Conservation (phyloP, 257 asterid species). For the Penstemon newberryi region DNA sequence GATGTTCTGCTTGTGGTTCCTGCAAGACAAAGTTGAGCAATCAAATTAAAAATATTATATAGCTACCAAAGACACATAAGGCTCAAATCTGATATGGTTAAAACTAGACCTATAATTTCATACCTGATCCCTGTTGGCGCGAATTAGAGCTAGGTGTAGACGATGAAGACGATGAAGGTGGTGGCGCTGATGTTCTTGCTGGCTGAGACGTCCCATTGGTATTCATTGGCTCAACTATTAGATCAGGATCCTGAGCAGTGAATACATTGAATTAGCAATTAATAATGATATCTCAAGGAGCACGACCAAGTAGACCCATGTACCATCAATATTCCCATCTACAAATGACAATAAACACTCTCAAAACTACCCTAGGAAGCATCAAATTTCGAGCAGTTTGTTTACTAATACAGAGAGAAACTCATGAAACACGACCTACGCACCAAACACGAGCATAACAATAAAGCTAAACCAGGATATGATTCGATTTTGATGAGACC, state of each 20-base stretch:
- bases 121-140: slow-evolving; percentile 63
- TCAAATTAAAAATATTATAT: slow-evolving; percentile 6
- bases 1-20: slow-evolving; percentile 74
- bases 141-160: slow-evolving; percentile 52
- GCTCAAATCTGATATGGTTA: slow-evolving; percentile 7
- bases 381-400: not conserved
- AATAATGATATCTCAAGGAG: slow-evolving; percentile 9
- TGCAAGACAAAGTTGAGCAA: slow-evolving; percentile 28
- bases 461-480: slow-evolving; percentile 4
- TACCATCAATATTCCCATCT: slow-evolving; percentile 10
- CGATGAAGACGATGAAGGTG: slow-evolving; percentile 49
- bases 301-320: not conserved
- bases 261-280: slow-evolving; percentile 17
- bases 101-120: slow-evolving; percentile 1
- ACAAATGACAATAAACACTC: slow-evolving; percentile 2
- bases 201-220: slow-evolving; percentile 58
- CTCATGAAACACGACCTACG: not conserved
- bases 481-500: not conserved
- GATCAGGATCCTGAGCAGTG: slow-evolving; percentile 63
- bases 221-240: slow-evolving; percentile 80
- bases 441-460: slow-evolving; percentile 3
- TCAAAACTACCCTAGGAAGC: not conserved
- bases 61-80: slow-evolving; percentile 18
- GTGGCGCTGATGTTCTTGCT: slow-evolving; percentile 53
- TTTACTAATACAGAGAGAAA: not conserved